These are phyloP conservation scores for Fusarium sp. DNA, from an alignment of 2,329 filamentous ascomycete species.

Conservation along the genomic window DNA sequence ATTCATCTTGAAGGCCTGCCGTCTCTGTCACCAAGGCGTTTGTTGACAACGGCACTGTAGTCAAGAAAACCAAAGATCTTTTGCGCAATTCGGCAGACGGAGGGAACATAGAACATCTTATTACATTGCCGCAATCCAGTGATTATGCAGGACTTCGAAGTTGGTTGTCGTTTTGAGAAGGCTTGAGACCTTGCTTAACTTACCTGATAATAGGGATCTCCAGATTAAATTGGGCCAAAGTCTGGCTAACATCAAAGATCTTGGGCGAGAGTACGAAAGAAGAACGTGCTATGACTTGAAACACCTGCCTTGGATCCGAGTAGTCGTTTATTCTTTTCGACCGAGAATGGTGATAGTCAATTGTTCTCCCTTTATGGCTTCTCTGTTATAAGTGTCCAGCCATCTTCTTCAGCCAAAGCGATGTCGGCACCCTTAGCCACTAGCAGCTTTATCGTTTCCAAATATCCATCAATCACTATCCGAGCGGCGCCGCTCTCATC, in stretches of 20 bases:
- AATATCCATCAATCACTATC: background rate
- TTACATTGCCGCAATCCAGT: background rate
- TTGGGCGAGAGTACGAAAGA: background rate
- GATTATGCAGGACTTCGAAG: background rate
- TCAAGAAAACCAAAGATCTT: background rate
- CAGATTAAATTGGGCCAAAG: too few species aligned
- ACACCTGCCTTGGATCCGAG: background rate
- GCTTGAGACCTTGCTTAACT: background rate
- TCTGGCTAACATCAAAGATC: background rate
- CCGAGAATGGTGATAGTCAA: background rate
- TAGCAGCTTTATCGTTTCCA: background rate
- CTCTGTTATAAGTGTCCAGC: background rate
- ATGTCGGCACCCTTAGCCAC: background rate
- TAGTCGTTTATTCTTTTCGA: background rate
- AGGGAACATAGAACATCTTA: background rate
- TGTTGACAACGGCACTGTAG: background rate
- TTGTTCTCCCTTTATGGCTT: background rate
- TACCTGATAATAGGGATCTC: background rate
- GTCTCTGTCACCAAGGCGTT: background rate
- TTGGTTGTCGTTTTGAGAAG: background rate
- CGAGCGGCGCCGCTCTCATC: background rate
- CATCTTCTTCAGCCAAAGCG: background rate
- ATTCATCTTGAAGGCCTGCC: background rate
- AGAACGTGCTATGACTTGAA: background rate
- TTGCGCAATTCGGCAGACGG: background rate